Conservation (phyloP, 768 basidiomycete species). For the Suillus spraguei region DNA sequence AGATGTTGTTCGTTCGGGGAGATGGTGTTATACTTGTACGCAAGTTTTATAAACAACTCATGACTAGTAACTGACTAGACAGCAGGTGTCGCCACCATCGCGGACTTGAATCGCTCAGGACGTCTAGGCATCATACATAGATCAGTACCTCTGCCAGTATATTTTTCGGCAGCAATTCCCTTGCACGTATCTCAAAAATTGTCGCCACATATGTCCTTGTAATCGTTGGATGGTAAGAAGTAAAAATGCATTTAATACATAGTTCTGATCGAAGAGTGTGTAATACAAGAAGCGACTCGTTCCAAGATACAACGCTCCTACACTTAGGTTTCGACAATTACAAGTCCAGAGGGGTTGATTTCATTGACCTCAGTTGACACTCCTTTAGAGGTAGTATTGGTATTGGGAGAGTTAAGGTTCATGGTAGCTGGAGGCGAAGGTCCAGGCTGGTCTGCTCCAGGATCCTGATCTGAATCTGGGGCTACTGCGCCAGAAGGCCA, state of each 20-base stretch:
- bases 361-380: not conserved
- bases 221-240: conserved; percentile 14
- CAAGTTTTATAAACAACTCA: conserved; percentile 15
- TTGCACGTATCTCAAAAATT: conserved; percentile 8
- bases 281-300: conserved; percentile 5
- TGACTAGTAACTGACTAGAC: conserved; percentile 15
- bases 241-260: conserved; percentile 6
- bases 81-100: conserved; percentile 79
- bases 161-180: conserved; percentile 34
- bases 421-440: conserved; percentile 5
- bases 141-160: too few species aligned
- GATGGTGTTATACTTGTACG: conserved; percentile 95
- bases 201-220: not conserved
- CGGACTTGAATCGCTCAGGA: conserved; percentile 49
- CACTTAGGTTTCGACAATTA: conserved; percentile 4
- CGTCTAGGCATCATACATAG: conserved; percentile 4
- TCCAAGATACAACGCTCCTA: conserved; percentile 5
- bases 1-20: conserved; percentile 97
- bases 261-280: not conserved
- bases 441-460: conserved; percentile 1
- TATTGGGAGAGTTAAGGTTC: conserved; percentile 5
- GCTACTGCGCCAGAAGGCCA: conserved; percentile 68
- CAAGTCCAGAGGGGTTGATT: conserved; percentile 10
- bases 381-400: conserved; percentile 7
- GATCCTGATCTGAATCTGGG: conserved; percentile 64